Evolutionary conservation across 176 grass and related monocot species (phyloP).

Genomic region (Zea mays): DNA sequence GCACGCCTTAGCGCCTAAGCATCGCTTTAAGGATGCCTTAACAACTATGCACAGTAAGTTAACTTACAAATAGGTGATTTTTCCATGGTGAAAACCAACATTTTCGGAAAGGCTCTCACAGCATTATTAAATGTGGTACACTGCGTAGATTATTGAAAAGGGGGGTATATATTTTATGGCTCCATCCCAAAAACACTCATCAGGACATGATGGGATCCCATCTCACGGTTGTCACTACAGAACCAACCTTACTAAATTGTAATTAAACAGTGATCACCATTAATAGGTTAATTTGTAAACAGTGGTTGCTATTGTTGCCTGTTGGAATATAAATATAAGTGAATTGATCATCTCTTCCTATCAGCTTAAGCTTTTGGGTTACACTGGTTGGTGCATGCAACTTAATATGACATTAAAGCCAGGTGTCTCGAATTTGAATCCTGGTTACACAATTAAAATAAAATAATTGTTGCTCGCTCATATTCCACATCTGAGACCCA

Average conservation of each 20-base stretch:
- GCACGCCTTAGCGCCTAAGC: no score
- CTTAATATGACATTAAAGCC: no score
- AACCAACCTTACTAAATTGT: slow-evolving; percentile 6
- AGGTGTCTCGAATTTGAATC: no score
- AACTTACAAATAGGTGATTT: slow-evolving; percentile 5
- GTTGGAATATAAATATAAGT: no score
- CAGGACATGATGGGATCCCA: neutral
- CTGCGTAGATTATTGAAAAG: neutral
- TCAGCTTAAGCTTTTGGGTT: no score
- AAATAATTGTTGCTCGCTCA: no score
- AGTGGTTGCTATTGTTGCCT: neutral
- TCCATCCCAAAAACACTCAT: slow-evolving; percentile 5
- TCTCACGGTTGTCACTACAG: neutral
- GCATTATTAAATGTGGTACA: neutral
- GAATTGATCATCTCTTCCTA: no score
- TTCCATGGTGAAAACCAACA: neutral
- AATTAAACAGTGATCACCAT: neutral
- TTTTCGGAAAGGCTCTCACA: neutral
- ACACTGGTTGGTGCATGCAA: no score
- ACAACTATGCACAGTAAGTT: neutral
- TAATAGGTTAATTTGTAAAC: slow-evolving; percentile 7
- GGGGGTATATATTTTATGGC: neutral
- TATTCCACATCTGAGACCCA: no score
- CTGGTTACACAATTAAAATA: no score
- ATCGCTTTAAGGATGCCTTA: no score